Evolutionary conservation across 805 yeast species (phyloP).

Genomic region (Kazachstania bromeliacearum): DNA sequence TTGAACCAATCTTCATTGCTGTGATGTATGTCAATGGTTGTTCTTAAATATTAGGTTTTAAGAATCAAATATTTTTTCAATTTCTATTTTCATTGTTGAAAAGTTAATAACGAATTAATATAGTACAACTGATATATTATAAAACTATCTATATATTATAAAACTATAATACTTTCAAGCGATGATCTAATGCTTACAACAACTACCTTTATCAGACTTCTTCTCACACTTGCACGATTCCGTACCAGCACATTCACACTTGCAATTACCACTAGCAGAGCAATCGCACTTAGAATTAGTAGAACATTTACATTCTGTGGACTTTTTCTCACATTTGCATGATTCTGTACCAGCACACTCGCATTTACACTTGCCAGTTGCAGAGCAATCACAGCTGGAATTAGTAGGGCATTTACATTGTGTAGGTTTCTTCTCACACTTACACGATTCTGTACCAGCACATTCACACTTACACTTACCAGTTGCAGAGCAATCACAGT

Average conservation of each 20-base stretch:
- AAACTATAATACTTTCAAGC: constrained; percentile 11
- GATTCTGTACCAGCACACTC: neutral
- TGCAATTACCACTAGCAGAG: neutral
- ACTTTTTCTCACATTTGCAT: too few relatives aligned
- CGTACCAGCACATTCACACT: neutral
- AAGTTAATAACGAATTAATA: neutral
- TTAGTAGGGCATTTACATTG: neutral
- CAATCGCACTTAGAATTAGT: neutral
- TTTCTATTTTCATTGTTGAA: too few relatives aligned
- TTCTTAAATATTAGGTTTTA: too few relatives aligned
- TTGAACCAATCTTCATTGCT: neutral
- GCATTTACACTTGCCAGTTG: neutral
- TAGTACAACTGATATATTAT: neutral
- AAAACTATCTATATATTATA: neutral
- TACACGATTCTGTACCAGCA: neutral
- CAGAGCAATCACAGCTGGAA: neutral
- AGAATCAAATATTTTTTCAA: too few relatives aligned
- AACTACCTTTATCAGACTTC: neutral
- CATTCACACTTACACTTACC: constrained; percentile 3
- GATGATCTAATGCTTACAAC: neutral
- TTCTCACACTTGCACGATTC: neutral
- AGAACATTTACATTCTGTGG: neutral
- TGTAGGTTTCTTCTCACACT: neutral
- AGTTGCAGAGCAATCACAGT: neutral
- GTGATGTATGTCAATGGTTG: too few relatives aligned